Evolutionary conservation across 345 rosid species (phyloP).

Genomic region (thale cress (Arabidopsis thaliana)): DNA sequence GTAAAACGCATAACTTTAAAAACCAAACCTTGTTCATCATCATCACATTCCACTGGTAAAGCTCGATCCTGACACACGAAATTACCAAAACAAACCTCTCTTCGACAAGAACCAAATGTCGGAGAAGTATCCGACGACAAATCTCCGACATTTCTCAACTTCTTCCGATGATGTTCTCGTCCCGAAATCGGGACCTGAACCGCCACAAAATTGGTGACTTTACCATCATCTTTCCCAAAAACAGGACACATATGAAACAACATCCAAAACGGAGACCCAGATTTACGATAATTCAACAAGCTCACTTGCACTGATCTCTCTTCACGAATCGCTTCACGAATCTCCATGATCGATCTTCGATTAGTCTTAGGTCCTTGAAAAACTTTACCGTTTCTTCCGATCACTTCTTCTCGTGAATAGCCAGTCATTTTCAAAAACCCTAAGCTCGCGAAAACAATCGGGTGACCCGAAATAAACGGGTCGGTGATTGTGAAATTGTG

Average conservation of each 20-base stretch:
- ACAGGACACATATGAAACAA: constrained; percentile 79
- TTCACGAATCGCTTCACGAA: constrained; percentile 82
- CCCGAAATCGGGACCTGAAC: constrained; percentile 78
- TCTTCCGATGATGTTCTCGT: constrained; percentile 22
- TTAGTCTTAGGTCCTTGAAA: constrained; percentile 85
- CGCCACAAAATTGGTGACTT: constrained; percentile 74
- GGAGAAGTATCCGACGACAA: constrained; percentile 44
- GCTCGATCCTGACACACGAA: constrained; percentile 50
- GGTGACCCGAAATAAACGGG: constrained; percentile 83
- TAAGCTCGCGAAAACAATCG: constrained; percentile 82
- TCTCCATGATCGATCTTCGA: constrained; percentile 74
- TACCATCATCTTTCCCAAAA: constrained; percentile 63
- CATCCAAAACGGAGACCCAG: constrained; percentile 94
- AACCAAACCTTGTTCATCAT: constrained; percentile 39
- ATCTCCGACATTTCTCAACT: constrained; percentile 50
- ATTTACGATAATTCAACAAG: constrained; percentile 81
- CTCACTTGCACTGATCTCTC: constrained; percentile 65
- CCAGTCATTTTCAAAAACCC: constrained; percentile 84
- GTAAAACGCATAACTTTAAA: not conserved
- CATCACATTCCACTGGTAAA: constrained; percentile 47
- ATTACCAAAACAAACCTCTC: constrained; percentile 71
- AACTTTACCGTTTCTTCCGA: constrained; percentile 78
- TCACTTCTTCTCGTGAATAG: constrained; percentile 64
- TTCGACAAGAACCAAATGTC: constrained; percentile 77
- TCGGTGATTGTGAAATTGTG: constrained; percentile 89